phyloP scores from a whole-genome alignment of 371 early-diverging fungal genomes.

The Furculomyces boomerangus region DNA sequence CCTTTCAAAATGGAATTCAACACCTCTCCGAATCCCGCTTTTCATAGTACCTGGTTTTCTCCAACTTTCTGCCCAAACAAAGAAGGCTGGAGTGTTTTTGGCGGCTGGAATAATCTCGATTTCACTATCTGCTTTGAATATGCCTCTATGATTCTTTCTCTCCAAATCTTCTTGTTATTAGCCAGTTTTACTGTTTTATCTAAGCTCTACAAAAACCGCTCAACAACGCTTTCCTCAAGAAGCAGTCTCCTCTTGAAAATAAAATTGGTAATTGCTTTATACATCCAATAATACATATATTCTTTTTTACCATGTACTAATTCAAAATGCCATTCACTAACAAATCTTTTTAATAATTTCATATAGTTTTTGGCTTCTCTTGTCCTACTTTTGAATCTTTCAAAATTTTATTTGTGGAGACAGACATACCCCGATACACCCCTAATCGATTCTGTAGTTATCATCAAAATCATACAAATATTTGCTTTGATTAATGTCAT shows the following conservation, averaged over 20 bases:
- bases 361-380: too few species aligned
- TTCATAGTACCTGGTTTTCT: too few species aligned
- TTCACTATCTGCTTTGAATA: slow-evolving; percentile 15
- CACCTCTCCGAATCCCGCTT: too few species aligned
- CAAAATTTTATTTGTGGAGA: too few species aligned
- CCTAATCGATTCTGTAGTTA: slow-evolving; percentile 1
- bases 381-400: too few species aligned
- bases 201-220: background rate
- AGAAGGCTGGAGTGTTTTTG: slow-evolving; percentile 23
- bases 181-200: background rate
- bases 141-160: slow-evolving; percentile 1
- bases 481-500: slow-evolving; percentile 28
- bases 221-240: background rate
- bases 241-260: background rate
- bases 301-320: too few species aligned
- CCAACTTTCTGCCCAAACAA: slow-evolving; percentile 2
- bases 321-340: too few species aligned
- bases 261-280: background rate
- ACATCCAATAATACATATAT: background rate
- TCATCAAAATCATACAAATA: background rate
- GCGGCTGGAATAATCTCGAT: slow-evolving; percentile 7
- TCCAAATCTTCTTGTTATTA: slow-evolving; percentile 2
- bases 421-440: background rate
- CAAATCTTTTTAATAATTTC: too few species aligned
- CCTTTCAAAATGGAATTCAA: too few species aligned